Evolutionary conservation across 192 early-diverging fungal genomes (phyloP), one percentile per base, ranked within the genome.

Genomic region (Allomyces macrogynus): DNA sequence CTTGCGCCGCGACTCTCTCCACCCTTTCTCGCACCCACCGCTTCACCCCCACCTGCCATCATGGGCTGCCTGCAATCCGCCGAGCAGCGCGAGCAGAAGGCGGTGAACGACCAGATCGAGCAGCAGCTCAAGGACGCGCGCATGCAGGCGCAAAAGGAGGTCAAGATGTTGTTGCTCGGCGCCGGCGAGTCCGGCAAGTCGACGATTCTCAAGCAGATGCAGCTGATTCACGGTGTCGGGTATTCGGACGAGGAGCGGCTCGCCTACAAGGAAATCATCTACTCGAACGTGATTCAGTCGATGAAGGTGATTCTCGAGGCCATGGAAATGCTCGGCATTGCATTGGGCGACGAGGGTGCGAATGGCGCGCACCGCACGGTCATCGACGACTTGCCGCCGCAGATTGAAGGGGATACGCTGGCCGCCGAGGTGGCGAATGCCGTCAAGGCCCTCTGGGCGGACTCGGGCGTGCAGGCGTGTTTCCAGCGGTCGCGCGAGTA

Each of bases 111-210:
- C 23, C 63, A 63, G 61, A 73, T 73, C 23, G 72, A 73, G 43
- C 23, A 26, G 5, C 69, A 67, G 18, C 66, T 73, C 61, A 73
- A 32, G 27, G 66, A 65, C 8, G 72, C 70, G 43, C 69, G 68
- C 40, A 60, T 65, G 25, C 63, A 54, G 26, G 69, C 67, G 22
- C 67, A 68, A 43, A 61, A 66, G 24, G 72, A 73, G 25, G 72
- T 73, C 64, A 73, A 73, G 23, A 57, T 73, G 16, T 67, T 73
- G 16, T 57, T 73, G 27, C 67, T 73, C 23, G 72, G 72, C 67
- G 78, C 82, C 43, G 77, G 78, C 22, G 82, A 84, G 67, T 78
- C 78, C n/a, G 82, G 82, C 61, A 84, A 84, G 73, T 79, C 82
- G 5, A 84, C 82, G 14, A 71, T 81, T 42, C 68, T 81, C 42